Evolutionary conservation across 2,329 filamentous ascomycete species (phyloP), one percentile per base, ranked within the genome.

Genomic region (Colletotrichum viniferum): DNA sequence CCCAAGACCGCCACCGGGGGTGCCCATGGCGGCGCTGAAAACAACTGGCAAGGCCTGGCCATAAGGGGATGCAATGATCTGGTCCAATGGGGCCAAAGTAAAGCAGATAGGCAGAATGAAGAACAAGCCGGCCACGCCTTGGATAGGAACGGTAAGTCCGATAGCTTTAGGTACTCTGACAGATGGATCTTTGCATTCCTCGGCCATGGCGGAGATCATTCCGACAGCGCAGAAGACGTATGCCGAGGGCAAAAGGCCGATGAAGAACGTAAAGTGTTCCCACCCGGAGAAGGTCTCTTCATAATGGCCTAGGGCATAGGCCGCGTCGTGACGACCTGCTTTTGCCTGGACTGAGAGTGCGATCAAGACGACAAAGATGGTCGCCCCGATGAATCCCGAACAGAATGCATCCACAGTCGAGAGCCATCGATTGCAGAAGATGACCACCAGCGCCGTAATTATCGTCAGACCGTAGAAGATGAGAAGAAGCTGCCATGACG

Each of bases 401-500:
- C 61, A 63, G 16, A 32, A 63, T 5, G 61, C 93, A 85, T 96
- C 94, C 69, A 95, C 84, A 79, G 88, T 81, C 0, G 93, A 93
- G 36, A 95, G 87, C 83, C 90, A 93, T 28, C 86, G 88, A 82
- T 95, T 95, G 60, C 90, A 91, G 38, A 94, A 88, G 1, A 90
- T 86, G 76, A 93, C 94, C 68, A 95, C 90, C 61, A 90, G 80
- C 77, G 94, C 91, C 74, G 90, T 92, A 18, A 92, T 78, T 2
- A 95, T 79, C n/a, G 92, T 94, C 77, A 95, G 88, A 65, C 86
- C 93, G 78, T 94, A 89, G 84, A 95, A 95, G 77, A 95, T 91
- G 34, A 95, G 85, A 71, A 94, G 91, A n/a, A 94, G 86, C 82
- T 95, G 93, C 87, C 93, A 95, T 28, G 86, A 81, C 52, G 86